Evolutionary conservation across 2,329 filamentous ascomycete genomes (phyloP), one percentile per base, ranked within the genome.

Genomic region (Diplodia intermedia): DNA sequence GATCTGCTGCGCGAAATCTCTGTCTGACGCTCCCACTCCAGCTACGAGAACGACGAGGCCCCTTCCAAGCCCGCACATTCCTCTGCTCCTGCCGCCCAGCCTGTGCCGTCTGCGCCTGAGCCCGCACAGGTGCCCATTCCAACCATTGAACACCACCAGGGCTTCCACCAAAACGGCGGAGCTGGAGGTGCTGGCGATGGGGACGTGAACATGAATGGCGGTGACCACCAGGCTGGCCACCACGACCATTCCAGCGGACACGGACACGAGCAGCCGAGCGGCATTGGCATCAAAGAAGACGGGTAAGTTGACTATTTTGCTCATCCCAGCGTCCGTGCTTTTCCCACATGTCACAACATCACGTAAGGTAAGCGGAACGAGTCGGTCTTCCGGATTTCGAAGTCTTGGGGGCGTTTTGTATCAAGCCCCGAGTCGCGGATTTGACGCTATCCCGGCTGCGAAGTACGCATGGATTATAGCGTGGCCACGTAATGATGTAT

Each of bases 241-340:
- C 75, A 75, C 47, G 76, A 76, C 54, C 73, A 73, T 12, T 72
- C 76, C 54, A 76, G 77, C 40, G 52, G 71, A 38, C 78, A 82
- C 38, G 79, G 71, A 40, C 78, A 82, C 38, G 79, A 82, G 61
- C 79, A 83, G 67, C 81, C 83, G 69, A 80, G 80, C 40, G 80
- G 81, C 69, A 88, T 91, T 70, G 90, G 89, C 69, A 91, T 94
- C 68, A 96, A 96, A 81, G 92, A 96, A 87, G 92, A 96, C 78
- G 92, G 92, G 92, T 96, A 89, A 94, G 92, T 80, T 2, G 6
- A 11, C 2, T 15, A 23, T 54, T 62, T 62, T 23, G 38, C 23
- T 67, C 26, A 29, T 60, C 40, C 36, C 9, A 52, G n/a, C 2
- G 26, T 40, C 23, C 47, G 31, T 53, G 23, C 43, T 53, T 38